Conservation (phyloP, 306 rosid genomes). For the Dalbergia cochinchinensis region DNA sequence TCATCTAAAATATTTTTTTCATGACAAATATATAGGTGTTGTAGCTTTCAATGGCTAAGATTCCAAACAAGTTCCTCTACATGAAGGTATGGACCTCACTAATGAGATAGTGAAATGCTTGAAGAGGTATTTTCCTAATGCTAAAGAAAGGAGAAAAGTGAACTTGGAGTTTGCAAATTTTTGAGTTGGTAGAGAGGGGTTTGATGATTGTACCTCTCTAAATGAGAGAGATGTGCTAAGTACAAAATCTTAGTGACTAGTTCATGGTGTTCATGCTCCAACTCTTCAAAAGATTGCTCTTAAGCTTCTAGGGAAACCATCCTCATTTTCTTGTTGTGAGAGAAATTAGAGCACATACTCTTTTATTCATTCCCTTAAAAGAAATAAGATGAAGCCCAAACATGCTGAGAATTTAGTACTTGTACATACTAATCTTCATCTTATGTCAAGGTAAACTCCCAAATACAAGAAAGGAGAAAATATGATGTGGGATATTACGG, state of each 20-base stretch:
- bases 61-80: no score
- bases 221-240: neutral
- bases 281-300: neutral
- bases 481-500: no score
- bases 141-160: neutral
- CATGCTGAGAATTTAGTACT: no score
- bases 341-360: no score
- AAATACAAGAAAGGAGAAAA: no score
- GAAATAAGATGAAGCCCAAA: neutral
- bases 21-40: no score
- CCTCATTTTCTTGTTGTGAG: neutral
- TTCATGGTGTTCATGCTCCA: neutral
- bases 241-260: neutral
- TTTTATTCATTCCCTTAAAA: neutral
- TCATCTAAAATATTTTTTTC: no score
- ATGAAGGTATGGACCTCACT: neutral
- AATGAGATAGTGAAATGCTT: neutral
- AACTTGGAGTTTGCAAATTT: neutral
- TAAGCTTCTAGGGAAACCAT: neutral
- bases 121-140: neutral
- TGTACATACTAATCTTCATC: no score
- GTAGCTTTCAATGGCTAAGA: neutral
- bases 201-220: neutral
- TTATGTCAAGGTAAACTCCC: no score
- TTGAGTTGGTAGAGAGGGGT: neutral